Evolutionary conservation across 805 yeast species (phyloP).

Genomic region (Brettanomyces anomalus): DNA sequence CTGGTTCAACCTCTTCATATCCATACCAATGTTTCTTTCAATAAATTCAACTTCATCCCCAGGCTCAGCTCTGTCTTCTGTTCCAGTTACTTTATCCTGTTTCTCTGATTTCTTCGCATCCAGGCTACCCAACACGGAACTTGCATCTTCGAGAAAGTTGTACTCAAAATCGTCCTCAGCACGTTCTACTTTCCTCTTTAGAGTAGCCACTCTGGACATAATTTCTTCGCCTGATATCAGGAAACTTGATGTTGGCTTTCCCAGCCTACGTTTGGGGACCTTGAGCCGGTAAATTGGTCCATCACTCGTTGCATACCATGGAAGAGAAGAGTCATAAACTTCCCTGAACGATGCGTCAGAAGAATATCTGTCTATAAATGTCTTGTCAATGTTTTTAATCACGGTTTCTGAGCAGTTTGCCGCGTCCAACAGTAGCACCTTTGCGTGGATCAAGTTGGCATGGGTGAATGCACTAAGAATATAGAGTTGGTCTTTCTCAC

Average conservation of each 20-base stretch:
- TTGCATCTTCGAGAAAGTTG: slow-evolving; percentile 13
- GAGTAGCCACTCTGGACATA: slow-evolving; percentile 13
- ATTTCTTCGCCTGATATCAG: slow-evolving; percentile 6
- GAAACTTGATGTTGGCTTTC: slow-evolving; percentile 5
- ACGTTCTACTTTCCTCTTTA: slow-evolving; percentile 13
- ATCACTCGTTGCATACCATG: slow-evolving; percentile 21
- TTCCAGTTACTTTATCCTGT: no score
- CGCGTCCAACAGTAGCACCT: slow-evolving; percentile 20
- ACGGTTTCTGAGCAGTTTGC: slow-evolving; percentile 19
- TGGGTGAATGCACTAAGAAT: slow-evolving; percentile 21
- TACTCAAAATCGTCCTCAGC: slow-evolving; percentile 21
- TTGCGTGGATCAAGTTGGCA: slow-evolving; percentile 17
- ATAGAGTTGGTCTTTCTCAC: slow-evolving; percentile 17
- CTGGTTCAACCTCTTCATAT: slow-evolving; percentile 4
- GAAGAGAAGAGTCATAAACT: slow-evolving; percentile 18
- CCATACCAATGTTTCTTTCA: background rate
- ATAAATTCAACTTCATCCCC: background rate
- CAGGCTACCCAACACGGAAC: no score
- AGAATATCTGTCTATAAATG: slow-evolving; percentile 1
- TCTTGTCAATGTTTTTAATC: slow-evolving; percentile 6
- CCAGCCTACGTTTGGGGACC: slow-evolving; percentile 8
- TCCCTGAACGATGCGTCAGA: slow-evolving; percentile 6
- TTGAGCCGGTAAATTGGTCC: slow-evolving; percentile 16
- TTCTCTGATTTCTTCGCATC: background rate
- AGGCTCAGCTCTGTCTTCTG: background rate